Evolutionary conservation across 495 filamentous ascomycete genomes (phyloP).

Genomic region (Neurospora sp.): DNA sequence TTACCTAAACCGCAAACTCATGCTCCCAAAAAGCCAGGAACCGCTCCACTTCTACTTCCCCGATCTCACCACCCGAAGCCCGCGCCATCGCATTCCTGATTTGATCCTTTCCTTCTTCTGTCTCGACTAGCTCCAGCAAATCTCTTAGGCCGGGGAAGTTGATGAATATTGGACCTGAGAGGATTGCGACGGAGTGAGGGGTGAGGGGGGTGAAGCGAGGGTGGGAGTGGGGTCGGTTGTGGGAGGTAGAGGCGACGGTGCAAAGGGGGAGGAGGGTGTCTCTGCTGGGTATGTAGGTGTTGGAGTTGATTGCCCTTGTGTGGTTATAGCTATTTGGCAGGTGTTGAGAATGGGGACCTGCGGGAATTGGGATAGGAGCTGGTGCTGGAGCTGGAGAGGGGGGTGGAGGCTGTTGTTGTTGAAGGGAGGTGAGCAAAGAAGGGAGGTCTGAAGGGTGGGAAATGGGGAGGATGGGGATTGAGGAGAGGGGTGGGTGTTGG

Average conservation of each 20-base stretch:
- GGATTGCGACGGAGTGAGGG: not conserved
- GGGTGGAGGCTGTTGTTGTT: not conserved
- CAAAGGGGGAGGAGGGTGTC: not conserved
- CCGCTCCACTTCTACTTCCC: not conserved
- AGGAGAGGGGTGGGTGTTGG: not conserved
- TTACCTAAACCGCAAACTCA: not conserved
- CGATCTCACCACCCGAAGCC: not conserved
- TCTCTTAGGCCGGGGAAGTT: not conserved
- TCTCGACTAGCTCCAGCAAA: not conserved
- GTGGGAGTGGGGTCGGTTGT: too few species aligned
- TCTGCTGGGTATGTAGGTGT: not conserved
- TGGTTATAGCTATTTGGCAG: too few species aligned
- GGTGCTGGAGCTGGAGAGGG: too few species aligned
- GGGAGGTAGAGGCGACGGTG: not conserved
- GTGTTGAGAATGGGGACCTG: too few species aligned
- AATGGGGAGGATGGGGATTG: not conserved
- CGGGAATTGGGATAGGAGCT: too few species aligned
- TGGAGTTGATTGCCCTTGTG: too few species aligned
- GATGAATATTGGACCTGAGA: not conserved
- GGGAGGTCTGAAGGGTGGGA: not conserved
- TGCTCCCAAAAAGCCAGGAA: not conserved
- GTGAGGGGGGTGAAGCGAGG: not conserved
- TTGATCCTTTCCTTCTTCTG: not conserved
- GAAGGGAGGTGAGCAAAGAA: not conserved
- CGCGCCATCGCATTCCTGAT: not conserved